Evolutionary conservation across 768 basidiomycete genomes (phyloP).

Genomic region (Phylloporus scabripes): DNA sequence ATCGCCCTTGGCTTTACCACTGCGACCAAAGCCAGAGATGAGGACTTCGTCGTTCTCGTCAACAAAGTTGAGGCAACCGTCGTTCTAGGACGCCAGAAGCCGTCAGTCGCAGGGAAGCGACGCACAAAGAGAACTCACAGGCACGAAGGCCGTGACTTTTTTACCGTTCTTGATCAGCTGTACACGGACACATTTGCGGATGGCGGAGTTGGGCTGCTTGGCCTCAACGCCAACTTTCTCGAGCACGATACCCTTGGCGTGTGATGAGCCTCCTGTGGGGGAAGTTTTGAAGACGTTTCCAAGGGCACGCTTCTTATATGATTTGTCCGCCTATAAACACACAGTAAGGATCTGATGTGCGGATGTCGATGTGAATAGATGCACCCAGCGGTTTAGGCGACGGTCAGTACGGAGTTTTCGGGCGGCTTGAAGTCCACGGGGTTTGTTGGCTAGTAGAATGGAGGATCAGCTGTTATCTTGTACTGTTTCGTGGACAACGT

Average conservation of each 20-base stretch:
- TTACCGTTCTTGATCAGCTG: constrained; percentile 99
- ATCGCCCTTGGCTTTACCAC: constrained; percentile 99
- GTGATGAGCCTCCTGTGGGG: constrained; percentile 97
- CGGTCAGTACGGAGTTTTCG: constrained; percentile 95
- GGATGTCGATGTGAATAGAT: constrained; percentile 25
- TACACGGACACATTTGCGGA: constrained; percentile 99
- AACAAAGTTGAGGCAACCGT: constrained; percentile 97
- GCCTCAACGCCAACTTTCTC: constrained; percentile 99
- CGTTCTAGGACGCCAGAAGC: constrained; percentile 51
- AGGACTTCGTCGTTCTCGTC: constrained; percentile 99
- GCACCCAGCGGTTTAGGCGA: constrained; percentile 94
- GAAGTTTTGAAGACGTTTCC: constrained; percentile 99
- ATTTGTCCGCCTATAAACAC: constrained; percentile 79
- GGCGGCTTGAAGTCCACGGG: constrained; percentile 97
- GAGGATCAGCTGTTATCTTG: constrained; percentile 3
- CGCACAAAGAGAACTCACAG: constrained; percentile 48
- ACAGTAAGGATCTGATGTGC: constrained; percentile 12
- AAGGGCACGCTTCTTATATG: constrained; percentile 98
- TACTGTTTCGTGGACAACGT: constrained; percentile 37
- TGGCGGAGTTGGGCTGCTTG: constrained; percentile 99
- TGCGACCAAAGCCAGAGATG: constrained; percentile 99
- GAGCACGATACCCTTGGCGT: constrained; percentile 99
- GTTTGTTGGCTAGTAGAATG: constrained; percentile 79
- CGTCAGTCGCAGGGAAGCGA: constrained; percentile 3
- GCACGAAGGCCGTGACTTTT: constrained; percentile 99